Evolutionary conservation across 2,329 filamentous ascomycete genomes (phyloP), one percentile per base, ranked within the genome.

Genomic region (Aureobasidium pullulans): DNA sequence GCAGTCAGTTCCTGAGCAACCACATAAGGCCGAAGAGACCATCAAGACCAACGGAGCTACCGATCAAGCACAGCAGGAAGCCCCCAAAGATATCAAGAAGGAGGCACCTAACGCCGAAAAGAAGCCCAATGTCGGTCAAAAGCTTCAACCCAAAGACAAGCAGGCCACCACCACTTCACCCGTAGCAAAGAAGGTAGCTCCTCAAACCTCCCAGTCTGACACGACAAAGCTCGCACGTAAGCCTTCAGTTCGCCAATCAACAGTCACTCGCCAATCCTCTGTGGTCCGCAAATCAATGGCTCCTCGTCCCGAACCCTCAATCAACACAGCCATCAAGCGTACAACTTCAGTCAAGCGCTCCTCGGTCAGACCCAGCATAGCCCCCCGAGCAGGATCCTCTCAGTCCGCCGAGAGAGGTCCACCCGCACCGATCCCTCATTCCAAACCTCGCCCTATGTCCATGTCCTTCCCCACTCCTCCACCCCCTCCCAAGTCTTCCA

Each of bases 401-500:
- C 68, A 66, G 60, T 68, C 66, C 56, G 66, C 29, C 29, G 43
- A 56, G 36, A 59, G 40, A 37, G n/a, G n/a, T 5, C 31, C 23
- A 29, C 43, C 69, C 44, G 64, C 62, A 6, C 56, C 64, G 8
- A 71, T 71, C 36, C 70, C 70, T 46, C 69, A 72, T 63, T 73
- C 73, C 61, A 77, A 76, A 66, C 73, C 75, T 64, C 73, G 73
- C 63, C 80, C 73, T 53, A 74, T 77, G 67, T 77, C 72, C 64
- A 70, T 75, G 66, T 75, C 70, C 60, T 83, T 77, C 64, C 79
- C 72, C 29, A 76, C 70, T 8, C 77, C 74, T 40, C 74, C 75
- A 6, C 74, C 75, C 13, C 75, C 75, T 15, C 67, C 72, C 8
- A 82, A 79, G 64, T 81, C 79, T 1, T 71, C 70, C 23, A 81